A percentile compares a stretch with the other conserved stretches of the same genome.
Conservation (phyloP, 176 grass and related monocot genomes). For the Alloteropsis semialata region DNA sequence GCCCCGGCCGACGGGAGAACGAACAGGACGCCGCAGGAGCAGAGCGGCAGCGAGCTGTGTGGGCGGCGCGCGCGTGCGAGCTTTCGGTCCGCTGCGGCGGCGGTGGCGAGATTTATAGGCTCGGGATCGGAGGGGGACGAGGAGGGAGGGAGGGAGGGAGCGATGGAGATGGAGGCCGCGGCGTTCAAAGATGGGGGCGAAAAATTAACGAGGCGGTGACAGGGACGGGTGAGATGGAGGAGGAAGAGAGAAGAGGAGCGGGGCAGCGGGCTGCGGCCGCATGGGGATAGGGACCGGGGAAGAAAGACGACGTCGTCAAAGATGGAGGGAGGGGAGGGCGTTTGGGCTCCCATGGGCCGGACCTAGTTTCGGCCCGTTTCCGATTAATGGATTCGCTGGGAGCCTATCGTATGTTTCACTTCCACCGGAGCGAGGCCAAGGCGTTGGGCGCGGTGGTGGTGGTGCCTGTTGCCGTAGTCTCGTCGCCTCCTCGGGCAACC, state of each 20-base stretch:
- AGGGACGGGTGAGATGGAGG: slow-evolving; percentile 20
- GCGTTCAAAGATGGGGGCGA: slow-evolving; percentile 38
- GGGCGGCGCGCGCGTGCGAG: no score
- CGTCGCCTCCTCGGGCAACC: no score
- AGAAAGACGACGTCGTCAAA: slow-evolving; percentile 1
- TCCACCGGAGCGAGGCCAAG: no score
- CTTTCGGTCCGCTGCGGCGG: neutral
- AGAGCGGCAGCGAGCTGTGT: slow-evolving; percentile 10
- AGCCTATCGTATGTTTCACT: no score
- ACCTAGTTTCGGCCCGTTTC: neutral
- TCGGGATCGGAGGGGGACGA: slow-evolving; percentile 14
- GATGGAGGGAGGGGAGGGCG: neutral
- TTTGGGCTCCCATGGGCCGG: neutral
- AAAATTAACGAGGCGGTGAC: slow-evolving; percentile 25
- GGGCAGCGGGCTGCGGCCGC: neutral
- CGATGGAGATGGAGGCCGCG: neutral
- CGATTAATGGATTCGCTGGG: no score
- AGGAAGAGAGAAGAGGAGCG: neutral
- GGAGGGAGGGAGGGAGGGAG: neutral
- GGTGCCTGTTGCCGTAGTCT: no score
- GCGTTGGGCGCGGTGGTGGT: no score
- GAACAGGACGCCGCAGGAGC: neutral
- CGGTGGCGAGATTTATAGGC: slow-evolving; percentile 24
- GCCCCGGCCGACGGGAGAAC: neutral
- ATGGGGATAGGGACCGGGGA: neutral